These are phyloP conservation scores for Haberlea rhodopensis DNA, from an alignment of 257 asterid genomes.

Conservation along the genomic window DNA sequence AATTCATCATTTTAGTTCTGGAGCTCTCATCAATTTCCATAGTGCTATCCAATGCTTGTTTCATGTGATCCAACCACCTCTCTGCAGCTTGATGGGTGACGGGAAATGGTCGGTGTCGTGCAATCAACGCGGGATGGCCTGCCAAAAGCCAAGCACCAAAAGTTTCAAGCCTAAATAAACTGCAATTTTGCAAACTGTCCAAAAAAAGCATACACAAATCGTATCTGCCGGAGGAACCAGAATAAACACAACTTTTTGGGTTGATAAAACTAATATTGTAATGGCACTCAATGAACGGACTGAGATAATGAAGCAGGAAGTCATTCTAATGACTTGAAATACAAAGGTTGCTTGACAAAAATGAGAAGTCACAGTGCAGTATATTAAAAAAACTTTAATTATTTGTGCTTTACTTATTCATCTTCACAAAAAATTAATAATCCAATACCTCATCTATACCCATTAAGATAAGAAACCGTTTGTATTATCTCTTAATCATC, in stretches of 20 bases:
- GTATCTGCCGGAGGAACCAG: constrained; percentile 6
- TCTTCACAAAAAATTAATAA: too few species aligned
- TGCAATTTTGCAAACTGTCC: not conserved
- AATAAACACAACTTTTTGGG: not conserved
- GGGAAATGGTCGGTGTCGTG: constrained; percentile 91
- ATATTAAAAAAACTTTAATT: not conserved
- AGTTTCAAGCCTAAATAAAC: constrained; percentile 13
- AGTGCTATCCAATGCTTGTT: constrained; percentile 63
- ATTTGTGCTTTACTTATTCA: not conserved
- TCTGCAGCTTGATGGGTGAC: constrained; percentile 90
- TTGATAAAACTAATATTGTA: not conserved
- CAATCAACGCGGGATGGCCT: constrained; percentile 98
- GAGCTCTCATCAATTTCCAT: constrained; percentile 69
- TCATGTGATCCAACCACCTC: constrained; percentile 98
- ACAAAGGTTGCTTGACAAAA: not conserved
- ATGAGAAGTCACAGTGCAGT: not conserved
- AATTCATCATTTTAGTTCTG: constrained; percentile 74
- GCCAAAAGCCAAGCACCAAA: constrained; percentile 18
- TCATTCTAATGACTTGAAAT: not conserved
- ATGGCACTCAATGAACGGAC: not conserved
- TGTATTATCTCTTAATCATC: not conserved
- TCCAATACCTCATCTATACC: not conserved
- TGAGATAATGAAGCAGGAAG: not conserved
- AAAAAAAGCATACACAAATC: not conserved
- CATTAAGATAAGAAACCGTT: not conserved